Evolutionary conservation across 2,329 filamentous ascomycete species (phyloP).

Genomic region (Dactylellina drechsleri): DNA sequence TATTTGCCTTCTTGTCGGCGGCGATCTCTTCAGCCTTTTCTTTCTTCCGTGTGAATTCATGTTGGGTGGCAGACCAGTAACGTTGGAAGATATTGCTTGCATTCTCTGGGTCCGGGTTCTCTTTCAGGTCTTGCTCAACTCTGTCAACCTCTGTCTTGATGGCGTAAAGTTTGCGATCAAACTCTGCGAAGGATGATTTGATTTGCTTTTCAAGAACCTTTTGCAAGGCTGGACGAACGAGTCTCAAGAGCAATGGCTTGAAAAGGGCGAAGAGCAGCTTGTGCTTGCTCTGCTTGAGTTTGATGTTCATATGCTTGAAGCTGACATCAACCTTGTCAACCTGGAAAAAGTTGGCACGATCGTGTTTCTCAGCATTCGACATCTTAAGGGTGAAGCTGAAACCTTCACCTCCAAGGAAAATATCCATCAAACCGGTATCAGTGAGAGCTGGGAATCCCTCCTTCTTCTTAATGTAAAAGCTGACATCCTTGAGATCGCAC

Average conservation of each 20-base stretch:
- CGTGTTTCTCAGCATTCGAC: constrained; percentile 79
- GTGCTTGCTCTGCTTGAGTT: constrained; percentile 93
- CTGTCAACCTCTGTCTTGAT: constrained; percentile 85
- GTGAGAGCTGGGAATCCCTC: constrained; percentile 87
- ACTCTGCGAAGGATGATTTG: constrained; percentile 79
- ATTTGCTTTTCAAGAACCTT: constrained; percentile 91
- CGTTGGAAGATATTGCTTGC: constrained; percentile 85
- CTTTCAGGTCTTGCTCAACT: constrained; percentile 72
- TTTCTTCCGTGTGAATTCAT: constrained; percentile 78
- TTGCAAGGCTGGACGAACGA: constrained; percentile 83
- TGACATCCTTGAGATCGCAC: constrained; percentile 87
- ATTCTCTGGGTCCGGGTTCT: constrained; percentile 72
- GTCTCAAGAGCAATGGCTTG: constrained; percentile 86
- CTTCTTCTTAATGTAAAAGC: constrained; percentile 95
- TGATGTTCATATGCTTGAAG: constrained; percentile 83
- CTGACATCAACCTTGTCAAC: constrained; percentile 87
- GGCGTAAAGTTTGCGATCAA: constrained; percentile 72
- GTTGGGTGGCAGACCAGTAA: constrained; percentile 80
- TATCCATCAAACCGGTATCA: constrained; percentile 87
- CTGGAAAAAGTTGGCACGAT: constrained; percentile 89
- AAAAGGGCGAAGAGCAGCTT: constrained; percentile 87
- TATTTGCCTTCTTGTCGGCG: constrained; percentile 78
- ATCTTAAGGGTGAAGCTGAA: constrained; percentile 92
- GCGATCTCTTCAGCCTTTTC: constrained; percentile 74
- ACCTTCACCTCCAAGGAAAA: constrained; percentile 85